These are phyloP conservation scores for Adansonia grandidieri DNA, from an alignment of 441 rosid genomes.

Conservation along the genomic window DNA sequence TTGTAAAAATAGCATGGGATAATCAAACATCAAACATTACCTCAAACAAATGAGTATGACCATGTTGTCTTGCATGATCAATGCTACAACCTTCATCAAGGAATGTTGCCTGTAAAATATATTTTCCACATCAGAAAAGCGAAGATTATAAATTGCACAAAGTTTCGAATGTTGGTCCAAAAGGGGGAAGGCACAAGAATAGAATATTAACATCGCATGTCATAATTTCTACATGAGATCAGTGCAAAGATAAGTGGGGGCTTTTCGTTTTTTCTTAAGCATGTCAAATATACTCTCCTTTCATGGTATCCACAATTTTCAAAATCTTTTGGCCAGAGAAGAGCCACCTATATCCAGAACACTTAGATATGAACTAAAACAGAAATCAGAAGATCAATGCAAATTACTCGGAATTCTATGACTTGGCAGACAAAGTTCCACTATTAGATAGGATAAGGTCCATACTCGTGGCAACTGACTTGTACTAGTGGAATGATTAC, in stretches of 20 bases:
- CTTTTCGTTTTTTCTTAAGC: neutral
- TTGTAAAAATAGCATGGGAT: neutral
- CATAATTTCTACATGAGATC: neutral
- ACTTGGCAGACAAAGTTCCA: conserved; percentile 1
- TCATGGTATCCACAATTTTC: neutral
- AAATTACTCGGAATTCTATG: neutral
- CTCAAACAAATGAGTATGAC: conserved; percentile 76
- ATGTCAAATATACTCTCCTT: conserved; percentile 16
- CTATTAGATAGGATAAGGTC: conserved; percentile 7
- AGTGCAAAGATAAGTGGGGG: neutral
- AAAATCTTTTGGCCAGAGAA: conserved; percentile 1
- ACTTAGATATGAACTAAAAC: neutral
- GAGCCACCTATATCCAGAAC: neutral
- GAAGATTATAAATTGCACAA: conserved; percentile 6
- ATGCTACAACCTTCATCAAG: conserved; percentile 64
- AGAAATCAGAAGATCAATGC: neutral
- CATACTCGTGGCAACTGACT: neutral
- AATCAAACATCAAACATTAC: conserved; percentile 40
- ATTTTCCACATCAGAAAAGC: conserved; percentile 18
- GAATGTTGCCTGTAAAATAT: conserved; percentile 74
- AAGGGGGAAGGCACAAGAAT: neutral
- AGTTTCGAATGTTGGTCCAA: conserved; percentile 2
- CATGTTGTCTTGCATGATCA: conserved; percentile 70
- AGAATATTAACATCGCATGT: neutral
- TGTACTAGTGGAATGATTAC: neutral